Conservation (phyloP, 192 early-diverging fungal genomes). For the Coemansia asiatica region DNA sequence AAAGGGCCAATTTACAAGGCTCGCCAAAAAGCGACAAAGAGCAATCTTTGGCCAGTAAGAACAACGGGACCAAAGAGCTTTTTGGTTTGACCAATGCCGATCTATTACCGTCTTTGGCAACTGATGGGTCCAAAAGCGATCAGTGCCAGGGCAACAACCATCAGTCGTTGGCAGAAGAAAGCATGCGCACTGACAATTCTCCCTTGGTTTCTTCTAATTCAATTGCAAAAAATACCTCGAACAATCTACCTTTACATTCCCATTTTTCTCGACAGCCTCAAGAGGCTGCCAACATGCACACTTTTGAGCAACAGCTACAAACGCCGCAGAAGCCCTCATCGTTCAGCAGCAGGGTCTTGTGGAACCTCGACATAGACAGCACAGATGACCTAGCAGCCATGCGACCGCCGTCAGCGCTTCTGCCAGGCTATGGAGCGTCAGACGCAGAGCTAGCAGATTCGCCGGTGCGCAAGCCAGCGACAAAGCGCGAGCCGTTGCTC, state of each 20-base stretch:
- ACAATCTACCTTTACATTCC: neutral
- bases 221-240: neutral
- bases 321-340: neutral
- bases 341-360: conserved; percentile 4
- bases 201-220: neutral
- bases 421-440: neutral
- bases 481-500: neutral
- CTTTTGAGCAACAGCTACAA: neutral
- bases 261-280: neutral
- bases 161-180: neutral
- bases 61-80: neutral
- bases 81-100: neutral
- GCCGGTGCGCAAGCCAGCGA: neutral
- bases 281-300: neutral
- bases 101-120: neutral
- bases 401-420: conserved; percentile 35
- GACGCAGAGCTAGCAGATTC: neutral
- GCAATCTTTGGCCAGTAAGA: neutral
- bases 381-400: conserved; percentile 20
- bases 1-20: neutral
- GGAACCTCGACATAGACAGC: conserved; percentile 6
- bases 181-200: neutral
- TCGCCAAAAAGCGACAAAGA: neutral
- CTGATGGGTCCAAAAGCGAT: neutral
- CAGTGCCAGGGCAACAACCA: neutral